A percentile compares a stretch with the other conserved stretches of the same genome.
These are phyloP conservation scores for Aspergillus saccharolyticus DNA, from an alignment of 495 filamentous ascomycete genomes.

Conservation along the genomic window DNA sequence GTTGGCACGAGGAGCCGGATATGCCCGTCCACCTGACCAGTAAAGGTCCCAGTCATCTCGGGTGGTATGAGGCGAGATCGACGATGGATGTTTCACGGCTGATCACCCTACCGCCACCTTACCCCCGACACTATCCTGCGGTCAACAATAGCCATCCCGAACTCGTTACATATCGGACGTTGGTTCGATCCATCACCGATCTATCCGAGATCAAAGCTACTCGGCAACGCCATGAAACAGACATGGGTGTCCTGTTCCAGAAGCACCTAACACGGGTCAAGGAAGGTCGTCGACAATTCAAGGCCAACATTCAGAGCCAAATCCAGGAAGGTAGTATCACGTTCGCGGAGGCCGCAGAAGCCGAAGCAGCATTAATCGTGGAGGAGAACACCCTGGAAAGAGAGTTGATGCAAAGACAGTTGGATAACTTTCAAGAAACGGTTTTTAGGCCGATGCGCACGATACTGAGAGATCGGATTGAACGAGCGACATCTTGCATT, in stretches of 20 bases:
- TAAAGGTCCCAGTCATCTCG: constrained; percentile 14
- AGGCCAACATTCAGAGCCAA: constrained; percentile 63
- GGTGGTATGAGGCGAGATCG: constrained; percentile 30
- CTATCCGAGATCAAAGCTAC: constrained; percentile 64
- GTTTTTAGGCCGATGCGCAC: constrained; percentile 76
- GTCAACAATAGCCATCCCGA: constrained; percentile 94
- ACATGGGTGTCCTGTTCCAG: constrained; percentile 33
- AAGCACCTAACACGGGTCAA: constrained; percentile 38
- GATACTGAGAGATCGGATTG: constrained; percentile 60
- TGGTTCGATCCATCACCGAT: constrained; percentile 73
- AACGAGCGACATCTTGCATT: constrained; percentile 59
- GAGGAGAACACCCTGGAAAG: constrained; percentile 58
- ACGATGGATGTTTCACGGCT: constrained; percentile 85
- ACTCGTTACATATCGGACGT: constrained; percentile 66
- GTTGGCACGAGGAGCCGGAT: constrained; percentile 62
- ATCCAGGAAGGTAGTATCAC: constrained; percentile 70
- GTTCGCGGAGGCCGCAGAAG: constrained; percentile 75
- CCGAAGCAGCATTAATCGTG: constrained; percentile 59
- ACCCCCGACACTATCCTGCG: constrained; percentile 87
- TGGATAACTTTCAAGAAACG: constrained; percentile 68
- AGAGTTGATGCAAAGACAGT: constrained; percentile 61
- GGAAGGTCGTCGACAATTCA: constrained; percentile 48
- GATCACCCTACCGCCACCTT: constrained; percentile 88
- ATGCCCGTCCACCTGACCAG: constrained; percentile 26
- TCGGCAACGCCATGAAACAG: constrained; percentile 51